Evolutionary conservation across 352 stramenopile genomes (phyloP).

Genomic region (Phytophthora citricola): DNA sequence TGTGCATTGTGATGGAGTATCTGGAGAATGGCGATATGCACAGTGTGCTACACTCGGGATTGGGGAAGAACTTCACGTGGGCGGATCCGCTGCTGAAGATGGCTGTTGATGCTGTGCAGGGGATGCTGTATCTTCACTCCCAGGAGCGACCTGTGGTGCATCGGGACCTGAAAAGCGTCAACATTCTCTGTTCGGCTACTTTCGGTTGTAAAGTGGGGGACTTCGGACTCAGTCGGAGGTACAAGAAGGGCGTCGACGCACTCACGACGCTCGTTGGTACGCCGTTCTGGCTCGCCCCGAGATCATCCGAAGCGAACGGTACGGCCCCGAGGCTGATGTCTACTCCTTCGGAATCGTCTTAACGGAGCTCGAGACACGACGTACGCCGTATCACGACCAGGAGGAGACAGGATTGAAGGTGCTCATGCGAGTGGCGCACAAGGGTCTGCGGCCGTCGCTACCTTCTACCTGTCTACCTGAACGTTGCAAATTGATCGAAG

Average conservation of each 20-base stretch:
- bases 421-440: constrained; percentile 80
- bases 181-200: constrained; percentile 88
- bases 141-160: constrained; percentile 86
- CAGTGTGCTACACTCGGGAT: constrained; percentile 78
- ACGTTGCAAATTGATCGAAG: constrained; percentile 73
- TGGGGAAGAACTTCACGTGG: constrained; percentile 87
- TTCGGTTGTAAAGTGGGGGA: constrained; percentile 91
- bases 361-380: constrained; percentile 84
- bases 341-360: constrained; percentile 92
- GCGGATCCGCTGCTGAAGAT: constrained; percentile 88
- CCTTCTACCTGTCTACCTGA: constrained; percentile 59
- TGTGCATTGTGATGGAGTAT: constrained; percentile 92
- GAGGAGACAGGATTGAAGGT: constrained; percentile 79
- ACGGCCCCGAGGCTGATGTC: constrained; percentile 82
- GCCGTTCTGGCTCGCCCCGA: constrained; percentile 88
- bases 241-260: constrained; percentile 85
- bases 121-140: constrained; percentile 90
- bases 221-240: constrained; percentile 85
- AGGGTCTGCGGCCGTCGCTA: constrained; percentile 77
- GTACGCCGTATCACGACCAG: constrained; percentile 84
- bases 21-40: constrained; percentile 92
- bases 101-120: constrained; percentile 84
- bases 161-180: constrained; percentile 90
- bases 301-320: constrained; percentile 89
- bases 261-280: constrained; percentile 88